Conservation (phyloP, 208 protist species). For the Acanthamoeba lenticulata region DNA sequence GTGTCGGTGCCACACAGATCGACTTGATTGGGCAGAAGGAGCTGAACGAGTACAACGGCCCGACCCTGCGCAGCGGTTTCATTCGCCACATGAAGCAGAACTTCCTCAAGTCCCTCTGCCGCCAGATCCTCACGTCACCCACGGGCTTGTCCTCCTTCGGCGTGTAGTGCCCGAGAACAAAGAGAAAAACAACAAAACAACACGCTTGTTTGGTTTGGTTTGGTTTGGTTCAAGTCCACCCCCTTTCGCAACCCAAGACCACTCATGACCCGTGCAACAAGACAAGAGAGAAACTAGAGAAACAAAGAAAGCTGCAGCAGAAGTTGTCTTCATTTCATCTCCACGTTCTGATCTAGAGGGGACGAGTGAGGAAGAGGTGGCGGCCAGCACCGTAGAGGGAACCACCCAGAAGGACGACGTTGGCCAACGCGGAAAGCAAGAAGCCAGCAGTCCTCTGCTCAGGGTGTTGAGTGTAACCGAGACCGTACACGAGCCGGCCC, state of each 20-base stretch:
- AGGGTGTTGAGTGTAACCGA: not conserved
- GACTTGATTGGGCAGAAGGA: slow-evolving; percentile 48
- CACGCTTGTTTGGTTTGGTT: too few relatives aligned
- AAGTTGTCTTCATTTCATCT: too few relatives aligned
- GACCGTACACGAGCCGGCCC: slow-evolving; percentile 8
- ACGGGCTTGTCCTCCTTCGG: too few relatives aligned
- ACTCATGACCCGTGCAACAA: too few relatives aligned
- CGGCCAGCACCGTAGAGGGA: not conserved
- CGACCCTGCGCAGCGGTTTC: not conserved
- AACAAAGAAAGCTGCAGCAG: too few relatives aligned
- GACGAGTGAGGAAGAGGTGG: not conserved
- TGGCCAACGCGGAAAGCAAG: not conserved
- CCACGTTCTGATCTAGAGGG: too few relatives aligned
- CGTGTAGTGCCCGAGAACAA: too few relatives aligned
- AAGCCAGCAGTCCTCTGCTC: not conserved
- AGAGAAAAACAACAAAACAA: too few relatives aligned
- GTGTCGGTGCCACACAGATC: not conserved
- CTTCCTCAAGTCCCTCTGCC: slow-evolving; percentile 49
- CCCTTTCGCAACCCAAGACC: too few relatives aligned
- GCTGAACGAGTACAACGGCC: slow-evolving; percentile 25
- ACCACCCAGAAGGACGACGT: slow-evolving; percentile 12
- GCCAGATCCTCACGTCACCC: not conserved
- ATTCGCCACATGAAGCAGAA: slow-evolving; percentile 56
- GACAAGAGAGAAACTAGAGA: too few relatives aligned
- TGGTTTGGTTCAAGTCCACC: too few relatives aligned